Evolutionary conservation across 306 rosid species (phyloP), one percentile per base, ranked within the genome.

Genomic region (Gillenia trifoliata): DNA sequence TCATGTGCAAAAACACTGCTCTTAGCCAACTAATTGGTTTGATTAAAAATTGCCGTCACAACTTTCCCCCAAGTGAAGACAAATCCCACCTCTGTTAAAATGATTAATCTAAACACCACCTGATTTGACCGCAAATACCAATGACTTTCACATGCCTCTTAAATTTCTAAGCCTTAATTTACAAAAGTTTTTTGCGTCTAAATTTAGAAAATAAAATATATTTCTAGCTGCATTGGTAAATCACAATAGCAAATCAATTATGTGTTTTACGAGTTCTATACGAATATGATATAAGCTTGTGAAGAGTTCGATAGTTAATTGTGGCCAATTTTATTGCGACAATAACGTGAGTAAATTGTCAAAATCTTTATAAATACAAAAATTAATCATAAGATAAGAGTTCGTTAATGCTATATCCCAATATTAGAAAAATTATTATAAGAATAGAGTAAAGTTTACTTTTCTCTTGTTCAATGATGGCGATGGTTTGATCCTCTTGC

Each of bases 41-140:
- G 60, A 73, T 20, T 79, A 67, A 76, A 85, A 71, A 77, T 75
- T 73, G 85, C 78, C 85, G 49, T 16, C 70, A 49, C 73, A 80
- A 85, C 90, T 68, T 71, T 45, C 52, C 76, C 67, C 71, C 34
- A 29, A 60, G 34, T 40, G 6, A 10, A 12, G 76, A 75, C 85
- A 70, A 77, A 71, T 5, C 5, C 66, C 70, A 66, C 55, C 72
- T 49, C 69, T 81, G 67, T 81, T 66, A 73, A 77, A 15, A 34
- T 62, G 11, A 78, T 73, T 80, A 71, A 62, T 63, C 64, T 7
- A 66, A 38, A 22, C 28, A 30, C 52, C 55, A 22, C 75, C 65
- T 71, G 79, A 81, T 75, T 78, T 75, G 86, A 85, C 72, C 30
- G 22, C 73, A 22, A 25, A 68, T 67, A 78, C 85, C 76, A 73